These are phyloP conservation scores for Xylariales sp. DNA, from an alignment of 2,329 filamentous ascomycete species.

Conservation along the genomic window DNA sequence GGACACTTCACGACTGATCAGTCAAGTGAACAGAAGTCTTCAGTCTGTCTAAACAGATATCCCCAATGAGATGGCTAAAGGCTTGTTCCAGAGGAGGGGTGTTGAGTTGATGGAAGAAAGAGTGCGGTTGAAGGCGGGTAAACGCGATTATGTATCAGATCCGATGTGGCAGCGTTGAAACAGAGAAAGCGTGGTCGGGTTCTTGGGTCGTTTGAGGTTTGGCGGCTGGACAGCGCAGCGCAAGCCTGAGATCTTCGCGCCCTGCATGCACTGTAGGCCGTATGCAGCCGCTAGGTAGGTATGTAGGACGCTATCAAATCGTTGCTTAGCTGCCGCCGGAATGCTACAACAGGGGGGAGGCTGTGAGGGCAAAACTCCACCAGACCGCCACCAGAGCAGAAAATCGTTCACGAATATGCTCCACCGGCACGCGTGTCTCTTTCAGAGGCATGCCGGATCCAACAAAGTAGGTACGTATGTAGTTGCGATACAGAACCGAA, in stretches of 20 bases:
- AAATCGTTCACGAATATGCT: too few relatives aligned
- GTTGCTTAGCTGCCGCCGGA: too few relatives aligned
- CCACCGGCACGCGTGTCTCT: too few relatives aligned
- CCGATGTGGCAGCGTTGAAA: constrained; percentile 10
- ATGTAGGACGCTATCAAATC: constrained; percentile 1
- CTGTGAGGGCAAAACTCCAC: too few relatives aligned
- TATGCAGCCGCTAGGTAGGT: not conserved
- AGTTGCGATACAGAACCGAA: too few relatives aligned
- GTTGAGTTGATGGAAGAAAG: not conserved
- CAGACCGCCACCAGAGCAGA: too few relatives aligned
- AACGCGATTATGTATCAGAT: constrained; percentile 9
- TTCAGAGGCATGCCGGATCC: too few relatives aligned
- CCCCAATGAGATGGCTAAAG: not conserved
- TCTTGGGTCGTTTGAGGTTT: not conserved
- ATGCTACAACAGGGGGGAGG: too few relatives aligned
- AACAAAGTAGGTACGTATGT: too few relatives aligned
- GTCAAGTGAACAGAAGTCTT: not conserved
- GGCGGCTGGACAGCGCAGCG: not conserved
- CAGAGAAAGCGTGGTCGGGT: constrained; percentile 1
- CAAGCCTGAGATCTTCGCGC: not conserved
- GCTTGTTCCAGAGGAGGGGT: not conserved
- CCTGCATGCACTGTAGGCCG: not conserved
- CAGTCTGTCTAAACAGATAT: not conserved
- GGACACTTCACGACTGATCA: too few relatives aligned
- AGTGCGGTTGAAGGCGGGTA: not conserved